Conservation (phyloP, 148 eudicot genomes). For the Polygonum maritimum region DNA sequence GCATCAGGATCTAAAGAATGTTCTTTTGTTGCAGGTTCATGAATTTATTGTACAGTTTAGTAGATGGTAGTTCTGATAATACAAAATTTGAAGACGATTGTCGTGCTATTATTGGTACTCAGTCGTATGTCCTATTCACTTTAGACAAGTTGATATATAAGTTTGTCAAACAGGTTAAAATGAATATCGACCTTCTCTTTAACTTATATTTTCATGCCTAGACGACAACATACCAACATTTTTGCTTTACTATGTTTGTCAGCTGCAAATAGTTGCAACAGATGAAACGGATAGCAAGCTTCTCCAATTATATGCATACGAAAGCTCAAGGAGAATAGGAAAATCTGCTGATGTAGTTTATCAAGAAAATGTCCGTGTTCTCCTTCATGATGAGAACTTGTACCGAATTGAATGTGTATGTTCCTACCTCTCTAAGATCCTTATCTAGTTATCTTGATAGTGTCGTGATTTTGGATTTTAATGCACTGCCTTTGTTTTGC, state of each 20-base stretch:
- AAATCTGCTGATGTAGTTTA: constrained; percentile 67
- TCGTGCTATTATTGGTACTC: constrained; percentile 74
- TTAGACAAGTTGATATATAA: constrained; percentile 91
- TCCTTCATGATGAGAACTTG: constrained; percentile 85
- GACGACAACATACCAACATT: background rate
- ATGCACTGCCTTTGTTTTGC: constrained; percentile 7
- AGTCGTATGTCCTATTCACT: constrained; percentile 85
- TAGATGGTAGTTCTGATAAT: constrained; percentile 90
- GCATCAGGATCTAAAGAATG: background rate
- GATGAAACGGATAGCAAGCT: constrained; percentile 84
- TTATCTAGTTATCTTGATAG: background rate
- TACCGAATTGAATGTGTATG: constrained; percentile 85
- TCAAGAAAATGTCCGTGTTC: constrained; percentile 79
- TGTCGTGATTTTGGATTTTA: background rate
- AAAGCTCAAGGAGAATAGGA: constrained; percentile 57
- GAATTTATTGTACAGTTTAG: constrained; percentile 63
- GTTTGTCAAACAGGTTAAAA: constrained; percentile 79
- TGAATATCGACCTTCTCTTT: background rate
- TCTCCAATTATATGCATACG: constrained; percentile 76
- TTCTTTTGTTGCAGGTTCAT: constrained; percentile 51
- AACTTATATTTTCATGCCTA: background rate
- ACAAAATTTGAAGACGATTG: constrained; percentile 97
- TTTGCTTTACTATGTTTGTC: constrained; percentile 16
- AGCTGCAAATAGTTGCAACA: constrained; percentile 84
- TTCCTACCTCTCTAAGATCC: constrained; percentile 7